A percentile compares a stretch with the other conserved stretches of the same genome.
phyloP scores from a whole-genome alignment of 2,329 filamentous ascomycete genomes.

The Eutypa lata region DNA sequence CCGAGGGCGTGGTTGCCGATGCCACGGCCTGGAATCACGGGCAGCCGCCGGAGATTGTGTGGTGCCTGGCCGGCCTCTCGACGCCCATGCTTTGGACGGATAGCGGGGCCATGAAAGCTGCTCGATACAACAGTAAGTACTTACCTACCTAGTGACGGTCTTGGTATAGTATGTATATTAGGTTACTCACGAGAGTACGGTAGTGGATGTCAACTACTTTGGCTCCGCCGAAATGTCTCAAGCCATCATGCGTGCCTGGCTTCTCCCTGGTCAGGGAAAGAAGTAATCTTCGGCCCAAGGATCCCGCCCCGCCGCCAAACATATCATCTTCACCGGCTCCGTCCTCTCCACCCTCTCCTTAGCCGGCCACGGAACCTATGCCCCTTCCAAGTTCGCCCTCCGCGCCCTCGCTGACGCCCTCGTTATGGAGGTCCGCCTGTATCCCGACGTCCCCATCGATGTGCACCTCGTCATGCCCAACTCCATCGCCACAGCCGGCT shows the following conservation, averaged over 20 bases:
- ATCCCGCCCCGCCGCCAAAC: slow-evolving; percentile 49
- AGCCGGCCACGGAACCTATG: slow-evolving; percentile 77
- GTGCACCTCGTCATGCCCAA: slow-evolving; percentile 79
- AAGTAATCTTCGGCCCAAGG: not conserved
- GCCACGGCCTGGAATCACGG: slow-evolving; percentile 74
- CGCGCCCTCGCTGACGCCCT: slow-evolving; percentile 76
- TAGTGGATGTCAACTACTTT: slow-evolving; percentile 82
- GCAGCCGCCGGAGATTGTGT: slow-evolving; percentile 73
- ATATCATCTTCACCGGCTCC: slow-evolving; percentile 83
- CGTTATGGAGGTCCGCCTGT: slow-evolving; percentile 76
- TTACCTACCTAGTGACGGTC: too few species aligned
- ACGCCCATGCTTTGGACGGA: slow-evolving; percentile 67
- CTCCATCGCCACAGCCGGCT: slow-evolving; percentile 72
- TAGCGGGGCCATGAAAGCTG: slow-evolving; percentile 61
- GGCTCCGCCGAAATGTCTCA: slow-evolving; percentile 80
- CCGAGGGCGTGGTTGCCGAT: slow-evolving; percentile 63
- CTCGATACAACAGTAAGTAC: slow-evolving; percentile 59
- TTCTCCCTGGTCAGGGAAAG: slow-evolving; percentile 42
- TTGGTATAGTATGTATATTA: not conserved
- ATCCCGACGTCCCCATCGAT: slow-evolving; percentile 69
- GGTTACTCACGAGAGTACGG: not conserved
- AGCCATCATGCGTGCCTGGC: slow-evolving; percentile 71
- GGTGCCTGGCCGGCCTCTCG: slow-evolving; percentile 77
- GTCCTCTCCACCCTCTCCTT: slow-evolving; percentile 69
- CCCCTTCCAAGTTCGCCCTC: slow-evolving; percentile 78